phyloP scores from a whole-genome alignment of 2,329 filamentous ascomycete genomes.

The Fusarium subglutinans region DNA sequence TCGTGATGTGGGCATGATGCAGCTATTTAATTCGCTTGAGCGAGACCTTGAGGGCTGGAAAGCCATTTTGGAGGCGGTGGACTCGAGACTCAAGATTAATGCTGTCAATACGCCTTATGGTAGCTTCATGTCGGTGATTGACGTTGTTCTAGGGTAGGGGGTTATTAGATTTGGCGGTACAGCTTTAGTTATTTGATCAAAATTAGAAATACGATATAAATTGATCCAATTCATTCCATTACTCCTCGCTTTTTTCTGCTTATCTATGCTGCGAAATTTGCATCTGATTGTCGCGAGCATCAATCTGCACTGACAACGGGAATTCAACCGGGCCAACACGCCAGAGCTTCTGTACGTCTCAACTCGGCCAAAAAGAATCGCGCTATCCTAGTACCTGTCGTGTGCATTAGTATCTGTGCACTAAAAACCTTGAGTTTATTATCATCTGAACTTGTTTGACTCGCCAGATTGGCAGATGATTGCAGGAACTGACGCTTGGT shows the following conservation, averaged over 20 bases:
- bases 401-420: background rate
- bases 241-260: too few relatives aligned
- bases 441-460: background rate
- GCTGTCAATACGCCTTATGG: background rate
- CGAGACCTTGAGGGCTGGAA: background rate
- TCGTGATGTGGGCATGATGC: background rate
- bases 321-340: too few relatives aligned
- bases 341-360: background rate
- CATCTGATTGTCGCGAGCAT: too few relatives aligned
- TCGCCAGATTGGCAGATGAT: background rate
- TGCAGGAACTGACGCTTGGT: background rate
- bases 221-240: background rate
- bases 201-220: background rate
- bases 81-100: background rate
- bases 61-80: background rate
- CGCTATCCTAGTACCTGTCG: fast-evolving
- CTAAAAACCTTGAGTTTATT: background rate
- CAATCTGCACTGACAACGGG: too few relatives aligned
- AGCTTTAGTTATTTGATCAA: background rate
- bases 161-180: background rate
- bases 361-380: too few relatives aligned
- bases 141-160: background rate
- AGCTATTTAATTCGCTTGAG: background rate
- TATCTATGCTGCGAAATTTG: too few relatives aligned
- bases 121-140: background rate